These are phyloP conservation scores for Pedinophyceae sp. DNA, from an alignment of 139 green algal genomes.

Conservation along the genomic window DNA sequence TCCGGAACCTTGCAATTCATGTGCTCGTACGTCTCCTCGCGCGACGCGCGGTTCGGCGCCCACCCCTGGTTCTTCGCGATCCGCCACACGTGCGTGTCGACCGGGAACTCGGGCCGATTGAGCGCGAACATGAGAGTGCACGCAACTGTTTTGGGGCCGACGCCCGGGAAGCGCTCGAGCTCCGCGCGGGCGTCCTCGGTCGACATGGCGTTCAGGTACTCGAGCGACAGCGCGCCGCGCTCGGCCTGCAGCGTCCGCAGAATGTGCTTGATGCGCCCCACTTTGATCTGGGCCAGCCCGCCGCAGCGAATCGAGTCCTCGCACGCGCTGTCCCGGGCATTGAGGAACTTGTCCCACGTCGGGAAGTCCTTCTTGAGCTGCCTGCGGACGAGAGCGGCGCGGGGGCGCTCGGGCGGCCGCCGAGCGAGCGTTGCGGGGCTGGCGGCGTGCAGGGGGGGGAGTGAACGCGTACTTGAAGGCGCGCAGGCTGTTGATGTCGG, in stretches of 20 bases:
- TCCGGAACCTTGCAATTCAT: slow-evolving; percentile 41
- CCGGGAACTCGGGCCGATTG: slow-evolving; percentile 42
- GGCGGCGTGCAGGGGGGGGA: no score
- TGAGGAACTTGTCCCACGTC: neutral
- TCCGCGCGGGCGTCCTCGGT: slow-evolving; percentile 29
- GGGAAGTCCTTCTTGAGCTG: no score
- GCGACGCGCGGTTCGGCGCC: slow-evolving; percentile 28
- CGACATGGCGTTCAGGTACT: slow-evolving; percentile 30
- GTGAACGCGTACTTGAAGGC: no score
- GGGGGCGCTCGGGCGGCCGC: no score
- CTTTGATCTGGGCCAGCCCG: slow-evolving; percentile 52
- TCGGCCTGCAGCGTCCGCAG: slow-evolving; percentile 31
- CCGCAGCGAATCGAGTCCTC: slow-evolving; percentile 30
- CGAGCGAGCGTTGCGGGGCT: no score
- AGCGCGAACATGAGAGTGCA: slow-evolving; percentile 58
- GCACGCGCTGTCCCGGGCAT: neutral
- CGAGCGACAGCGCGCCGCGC: slow-evolving; percentile 26
- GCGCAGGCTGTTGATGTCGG: slow-evolving; percentile 12
- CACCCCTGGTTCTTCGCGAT: slow-evolving; percentile 33
- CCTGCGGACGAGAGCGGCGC: no score
- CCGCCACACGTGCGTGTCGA: slow-evolving; percentile 57
- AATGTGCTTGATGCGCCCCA: slow-evolving; percentile 38
- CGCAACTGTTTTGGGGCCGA: slow-evolving; percentile 48
- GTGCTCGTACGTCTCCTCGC: slow-evolving; percentile 54
- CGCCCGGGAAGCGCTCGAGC: slow-evolving; percentile 37